Evolutionary conservation across 768 basidiomycete species (phyloP).

Genomic region (Leccinum subtestaceum): DNA sequence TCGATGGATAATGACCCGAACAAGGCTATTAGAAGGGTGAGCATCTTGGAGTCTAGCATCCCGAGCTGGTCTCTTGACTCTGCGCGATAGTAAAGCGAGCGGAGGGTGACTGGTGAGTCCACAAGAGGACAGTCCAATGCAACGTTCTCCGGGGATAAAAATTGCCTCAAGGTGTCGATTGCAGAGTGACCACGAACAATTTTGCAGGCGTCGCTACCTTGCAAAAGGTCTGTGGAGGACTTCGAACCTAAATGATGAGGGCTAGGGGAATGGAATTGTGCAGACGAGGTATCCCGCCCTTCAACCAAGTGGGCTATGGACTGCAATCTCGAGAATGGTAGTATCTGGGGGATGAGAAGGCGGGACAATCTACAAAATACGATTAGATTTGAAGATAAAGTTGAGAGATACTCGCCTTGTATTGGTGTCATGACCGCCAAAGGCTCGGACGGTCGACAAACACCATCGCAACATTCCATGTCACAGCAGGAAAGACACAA

Average conservation of each 20-base stretch:
- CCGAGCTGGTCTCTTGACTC: constrained; percentile 35
- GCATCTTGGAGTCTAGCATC: constrained; percentile 35
- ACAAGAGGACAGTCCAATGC: constrained; percentile 10
- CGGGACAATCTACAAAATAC: constrained; percentile 1
- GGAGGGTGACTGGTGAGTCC: constrained; percentile 33
- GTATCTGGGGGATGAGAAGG: neutral
- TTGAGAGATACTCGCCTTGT: constrained; percentile 20
- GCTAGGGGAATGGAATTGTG: neutral
- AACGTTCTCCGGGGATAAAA: constrained; percentile 14
- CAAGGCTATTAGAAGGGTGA: constrained; percentile 44
- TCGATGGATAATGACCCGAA: constrained; percentile 49
- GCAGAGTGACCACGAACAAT: neutral
- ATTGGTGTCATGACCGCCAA: constrained; percentile 36
- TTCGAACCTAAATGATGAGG: neutral
- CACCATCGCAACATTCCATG: constrained; percentile 85
- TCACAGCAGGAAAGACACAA: constrained; percentile 25
- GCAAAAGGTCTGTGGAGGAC: neutral
- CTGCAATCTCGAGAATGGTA: constrained; percentile 1
- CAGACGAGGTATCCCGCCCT: neutral
- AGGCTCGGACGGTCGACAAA: constrained; percentile 48
- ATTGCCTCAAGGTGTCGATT: constrained; percentile 14
- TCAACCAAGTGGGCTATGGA: neutral
- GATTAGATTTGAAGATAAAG: neutral
- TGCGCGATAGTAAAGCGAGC: constrained; percentile 38
- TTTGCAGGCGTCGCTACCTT: neutral